Evolutionary conservation across 2,329 filamentous ascomycete genomes (phyloP).

Genomic region (Cladosporium oxysporum): DNA sequence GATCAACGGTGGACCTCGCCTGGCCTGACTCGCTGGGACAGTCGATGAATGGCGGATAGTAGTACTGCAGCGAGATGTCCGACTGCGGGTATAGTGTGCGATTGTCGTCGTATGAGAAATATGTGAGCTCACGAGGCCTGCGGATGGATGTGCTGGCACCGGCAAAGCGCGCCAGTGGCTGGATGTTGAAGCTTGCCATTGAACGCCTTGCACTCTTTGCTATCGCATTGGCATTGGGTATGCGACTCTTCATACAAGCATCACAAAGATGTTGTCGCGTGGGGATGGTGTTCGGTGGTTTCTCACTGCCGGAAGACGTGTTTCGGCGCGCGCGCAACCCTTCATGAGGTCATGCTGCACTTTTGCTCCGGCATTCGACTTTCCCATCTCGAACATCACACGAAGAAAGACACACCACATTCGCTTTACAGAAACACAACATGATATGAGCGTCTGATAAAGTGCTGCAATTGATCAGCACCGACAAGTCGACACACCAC

Average conservation of each 20-base stretch:
- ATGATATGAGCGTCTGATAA: not conserved
- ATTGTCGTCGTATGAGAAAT: slow-evolving; percentile 88
- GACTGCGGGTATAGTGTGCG: slow-evolving; percentile 71
- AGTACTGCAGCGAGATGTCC: slow-evolving; percentile 80
- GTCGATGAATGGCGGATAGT: slow-evolving; percentile 65
- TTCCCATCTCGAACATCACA: not conserved
- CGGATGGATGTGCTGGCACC: slow-evolving; percentile 70
- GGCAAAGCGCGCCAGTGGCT: slow-evolving; percentile 69
- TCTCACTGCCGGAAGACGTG: not conserved
- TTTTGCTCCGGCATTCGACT: not conserved
- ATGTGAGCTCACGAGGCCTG: slow-evolving; percentile 82
- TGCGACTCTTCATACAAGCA: not conserved
- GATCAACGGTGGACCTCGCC: slow-evolving; percentile 61
- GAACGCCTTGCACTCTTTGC: not conserved
- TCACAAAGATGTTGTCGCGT: not conserved
- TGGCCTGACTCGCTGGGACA: slow-evolving; percentile 26
- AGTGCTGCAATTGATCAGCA: not conserved
- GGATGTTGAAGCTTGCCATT: slow-evolving; percentile 58
- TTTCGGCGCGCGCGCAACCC: not conserved
- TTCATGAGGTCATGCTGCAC: not conserved
- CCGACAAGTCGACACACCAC: not conserved
- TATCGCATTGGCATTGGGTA: slow-evolving; percentile 1
- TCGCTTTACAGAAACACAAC: not conserved
- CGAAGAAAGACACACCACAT: not conserved
- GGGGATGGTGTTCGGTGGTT: not conserved